Evolutionary conservation across 2,329 filamentous ascomycete genomes (phyloP), one percentile per base, ranked within the genome.

Genomic region (Paraconiothyrium sp.): DNA sequence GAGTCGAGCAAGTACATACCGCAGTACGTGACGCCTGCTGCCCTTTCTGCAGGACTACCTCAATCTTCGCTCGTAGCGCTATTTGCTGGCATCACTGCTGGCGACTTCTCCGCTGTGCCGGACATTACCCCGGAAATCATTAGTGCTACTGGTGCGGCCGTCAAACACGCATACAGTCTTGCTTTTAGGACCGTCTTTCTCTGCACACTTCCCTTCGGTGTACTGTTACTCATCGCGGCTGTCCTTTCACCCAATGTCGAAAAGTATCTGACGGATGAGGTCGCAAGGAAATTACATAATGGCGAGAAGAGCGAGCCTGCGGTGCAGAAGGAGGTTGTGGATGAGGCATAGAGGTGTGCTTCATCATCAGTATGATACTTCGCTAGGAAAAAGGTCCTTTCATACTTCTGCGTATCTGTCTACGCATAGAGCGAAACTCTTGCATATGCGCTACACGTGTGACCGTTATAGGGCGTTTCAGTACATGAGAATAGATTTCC

Each of bases 181-280:
- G 79, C 80, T 3, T 84, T 84, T 69, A 72, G 73, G 58, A 76
- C 78, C 3, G 82, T 85, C 1, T 85, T 82, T 80, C 72, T 81
- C 68, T 49, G 76, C 61, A 78, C 76, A 3, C 57, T 80, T 7
- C 75, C 76, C 0, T 80, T 79, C 62, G 74, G 76, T 5, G 73
- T 64, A 4, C 61, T 79, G 50, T 56, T 77, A n/a, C 67, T 84
- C 9, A 63, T 77, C 24, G 77, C 78, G 8, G 74, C 80, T 9
- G 64, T 78, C 16, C 64, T 83, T 5, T 72, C 76, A 46, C 81
- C 81, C 20, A 78, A 84, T 63, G 77, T 83, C 20, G 79, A 83
- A 64, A 74, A 78, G 30, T 82, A 77, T 65, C 69, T 83, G 39
- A 82, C 77, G 0, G 71, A 78, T 55, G 78, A 83, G 55, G 81